A percentile compares a stretch with the other conserved stretches of the same genome.
Conservation (phyloP, 2,329 filamentous ascomycete genomes). For the Apiospora pterosperma region DNA sequence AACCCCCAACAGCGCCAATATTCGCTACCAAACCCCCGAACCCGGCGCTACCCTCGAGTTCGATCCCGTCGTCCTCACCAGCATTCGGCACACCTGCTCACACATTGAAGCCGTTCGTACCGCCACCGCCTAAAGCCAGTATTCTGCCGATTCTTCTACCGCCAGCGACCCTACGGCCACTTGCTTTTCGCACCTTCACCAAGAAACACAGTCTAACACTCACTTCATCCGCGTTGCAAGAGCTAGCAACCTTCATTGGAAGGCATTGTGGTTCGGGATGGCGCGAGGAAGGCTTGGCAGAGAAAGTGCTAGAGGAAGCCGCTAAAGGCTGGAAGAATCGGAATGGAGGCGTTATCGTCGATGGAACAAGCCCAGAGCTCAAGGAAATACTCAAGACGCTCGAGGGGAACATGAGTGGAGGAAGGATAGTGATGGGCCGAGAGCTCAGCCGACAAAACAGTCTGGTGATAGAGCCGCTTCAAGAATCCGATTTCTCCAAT, state of each 20-base stretch:
- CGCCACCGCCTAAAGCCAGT: conserved; percentile 48
- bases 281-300: conserved; percentile 91
- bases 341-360: conserved; percentile 86
- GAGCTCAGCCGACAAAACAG: conserved; percentile 62
- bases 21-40: conserved; percentile 35
- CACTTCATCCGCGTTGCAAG: conserved; percentile 79
- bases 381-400: conserved; percentile 80
- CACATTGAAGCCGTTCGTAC: conserved; percentile 64
- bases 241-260: conserved; percentile 85
- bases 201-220: conserved; percentile 96
- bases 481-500: conserved; percentile 49
- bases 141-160: conserved; percentile 89
- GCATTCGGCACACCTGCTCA: conserved; percentile 85
- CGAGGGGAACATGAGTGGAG: conserved; percentile 87
- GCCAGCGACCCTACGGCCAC: conserved; percentile 77
- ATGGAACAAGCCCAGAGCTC: conserved; percentile 72
- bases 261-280: conserved; percentile 93
- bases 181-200: conserved; percentile 93
- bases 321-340: conserved; percentile 89
- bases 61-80: conserved; percentile 83
- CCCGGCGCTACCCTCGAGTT: conserved; percentile 42
- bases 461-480: conserved; percentile 55
- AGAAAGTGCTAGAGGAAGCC: conserved; percentile 87
- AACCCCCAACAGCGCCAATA: conserved; percentile 30
- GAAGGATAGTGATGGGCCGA: conserved; percentile 57